A percentile compares a stretch with the other conserved stretches of the same genome.
phyloP scores from a whole-genome alignment of 805 yeast genomes.

The Wilhelminamyces savonicus region DNA sequence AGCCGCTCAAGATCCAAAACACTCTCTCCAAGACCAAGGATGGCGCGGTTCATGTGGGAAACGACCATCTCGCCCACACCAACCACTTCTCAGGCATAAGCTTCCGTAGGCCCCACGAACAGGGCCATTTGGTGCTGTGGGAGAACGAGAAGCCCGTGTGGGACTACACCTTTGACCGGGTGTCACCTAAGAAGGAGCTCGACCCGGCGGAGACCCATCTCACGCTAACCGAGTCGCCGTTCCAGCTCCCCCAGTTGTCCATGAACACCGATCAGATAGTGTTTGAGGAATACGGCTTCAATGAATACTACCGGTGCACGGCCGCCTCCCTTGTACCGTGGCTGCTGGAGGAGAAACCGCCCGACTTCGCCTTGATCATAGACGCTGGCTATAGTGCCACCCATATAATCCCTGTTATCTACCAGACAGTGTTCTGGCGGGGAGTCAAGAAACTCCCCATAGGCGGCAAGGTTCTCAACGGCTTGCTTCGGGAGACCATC shows the following conservation, averaged over 20 bases:
- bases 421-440: constrained; percentile 69
- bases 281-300: constrained; percentile 89
- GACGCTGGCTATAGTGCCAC: constrained; percentile 89
- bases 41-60: constrained; percentile 64
- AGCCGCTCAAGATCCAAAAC: constrained; percentile 56
- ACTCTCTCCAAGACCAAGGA: constrained; percentile 71
- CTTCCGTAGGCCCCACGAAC: constrained; percentile 77
- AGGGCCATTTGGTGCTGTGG: constrained; percentile 89
- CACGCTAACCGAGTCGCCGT: constrained; percentile 73
- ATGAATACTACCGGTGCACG: constrained; percentile 60
- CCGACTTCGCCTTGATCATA: constrained; percentile 70
- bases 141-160: constrained; percentile 82
- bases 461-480: constrained; percentile 82
- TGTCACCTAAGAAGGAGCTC: constrained; percentile 34
- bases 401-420: constrained; percentile 77
- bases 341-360: constrained; percentile 17
- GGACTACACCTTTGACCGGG: constrained; percentile 62
- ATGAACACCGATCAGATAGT: constrained; percentile 84
- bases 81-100: constrained; percentile 69
- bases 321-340: constrained; percentile 61
- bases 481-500: constrained; percentile 74
- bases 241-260: constrained; percentile 74
- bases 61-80: constrained; percentile 54
- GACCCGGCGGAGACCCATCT: constrained; percentile 50
- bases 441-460: constrained; percentile 76